These are phyloP conservation scores for Trichoderma arundinaceum DNA, from an alignment of 2,329 filamentous ascomycete species.

Conservation along the genomic window DNA sequence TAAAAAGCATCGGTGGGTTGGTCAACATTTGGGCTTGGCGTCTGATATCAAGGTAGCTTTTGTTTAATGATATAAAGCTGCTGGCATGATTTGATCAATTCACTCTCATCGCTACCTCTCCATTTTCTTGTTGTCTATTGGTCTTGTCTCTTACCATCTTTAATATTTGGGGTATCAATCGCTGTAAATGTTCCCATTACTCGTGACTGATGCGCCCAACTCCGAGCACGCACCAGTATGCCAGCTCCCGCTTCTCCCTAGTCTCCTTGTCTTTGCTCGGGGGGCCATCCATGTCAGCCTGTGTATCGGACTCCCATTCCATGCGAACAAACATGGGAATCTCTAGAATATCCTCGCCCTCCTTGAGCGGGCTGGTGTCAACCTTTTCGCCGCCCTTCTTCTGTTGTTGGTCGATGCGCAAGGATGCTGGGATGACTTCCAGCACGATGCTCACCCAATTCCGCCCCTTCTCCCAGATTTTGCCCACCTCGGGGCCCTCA, in stretches of 20 bases:
- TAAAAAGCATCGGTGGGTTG: slow-evolving; percentile 44
- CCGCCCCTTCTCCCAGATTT: slow-evolving; percentile 91
- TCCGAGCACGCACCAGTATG: slow-evolving; percentile 94
- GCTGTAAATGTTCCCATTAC: slow-evolving; percentile 34
- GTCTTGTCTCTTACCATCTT: slow-evolving; percentile 32
- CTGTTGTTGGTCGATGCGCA: slow-evolving; percentile 49
- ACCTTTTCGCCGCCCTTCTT: slow-evolving; percentile 44
- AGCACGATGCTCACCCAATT: slow-evolving; percentile 96
- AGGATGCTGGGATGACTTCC: slow-evolving; percentile 76
- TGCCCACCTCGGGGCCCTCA: slow-evolving; percentile 78
- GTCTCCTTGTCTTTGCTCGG: slow-evolving; percentile 62
- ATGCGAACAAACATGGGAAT: slow-evolving; percentile 93
- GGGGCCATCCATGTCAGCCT: slow-evolving; percentile 66
- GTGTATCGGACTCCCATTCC: slow-evolving; percentile 81
- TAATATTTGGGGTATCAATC: slow-evolving; percentile 50
- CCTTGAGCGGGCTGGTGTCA: slow-evolving; percentile 56
- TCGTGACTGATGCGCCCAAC: slow-evolving; percentile 75
- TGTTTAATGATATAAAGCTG: slow-evolving; percentile 50
- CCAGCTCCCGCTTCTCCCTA: slow-evolving; percentile 83
- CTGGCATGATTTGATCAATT: slow-evolving; percentile 49
- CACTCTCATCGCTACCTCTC: slow-evolving; percentile 33
- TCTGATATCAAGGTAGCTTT: slow-evolving; percentile 55
- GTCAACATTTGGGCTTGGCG: slow-evolving; percentile 55
- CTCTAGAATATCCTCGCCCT: slow-evolving; percentile 74
- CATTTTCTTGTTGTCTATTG: slow-evolving; percentile 36